Conservation (phyloP, 306 rosid genomes). For the Fragaria vesca region DNA sequence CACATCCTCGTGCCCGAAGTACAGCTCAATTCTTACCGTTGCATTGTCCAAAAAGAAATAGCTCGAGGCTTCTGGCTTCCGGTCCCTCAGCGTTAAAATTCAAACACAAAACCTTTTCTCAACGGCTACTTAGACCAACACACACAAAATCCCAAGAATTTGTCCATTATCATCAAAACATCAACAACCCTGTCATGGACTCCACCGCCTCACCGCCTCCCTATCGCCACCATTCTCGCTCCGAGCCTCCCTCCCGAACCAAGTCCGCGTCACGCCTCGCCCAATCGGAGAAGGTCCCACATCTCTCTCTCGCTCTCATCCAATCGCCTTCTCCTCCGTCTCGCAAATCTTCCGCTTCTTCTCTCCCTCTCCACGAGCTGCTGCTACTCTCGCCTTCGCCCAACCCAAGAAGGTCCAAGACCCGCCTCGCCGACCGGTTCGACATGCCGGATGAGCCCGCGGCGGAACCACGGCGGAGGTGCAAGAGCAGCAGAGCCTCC, state of each 20-base stretch:
- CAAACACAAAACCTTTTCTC: background rate
- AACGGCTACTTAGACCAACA: conserved; percentile 1
- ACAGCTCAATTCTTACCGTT: background rate
- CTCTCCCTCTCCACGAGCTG: conserved; percentile 53
- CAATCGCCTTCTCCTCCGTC: conserved; percentile 34
- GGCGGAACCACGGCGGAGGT: conserved; percentile 45
- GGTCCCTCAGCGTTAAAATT: background rate
- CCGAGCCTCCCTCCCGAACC: conserved; percentile 31
- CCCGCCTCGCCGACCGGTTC: conserved; percentile 52
- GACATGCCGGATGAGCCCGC: conserved; percentile 47
- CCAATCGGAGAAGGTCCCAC: conserved; percentile 30
- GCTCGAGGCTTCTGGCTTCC: too few relatives aligned
- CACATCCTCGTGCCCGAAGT: too few relatives aligned
- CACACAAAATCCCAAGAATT: background rate
- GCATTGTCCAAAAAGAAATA: background rate
- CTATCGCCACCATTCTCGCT: conserved; percentile 24
- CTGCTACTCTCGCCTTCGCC: conserved; percentile 66
- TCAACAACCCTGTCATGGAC: conserved; percentile 41
- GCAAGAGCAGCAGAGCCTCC: conserved; percentile 39
- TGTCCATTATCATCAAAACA: background rate
- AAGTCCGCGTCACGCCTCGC: conserved; percentile 43
- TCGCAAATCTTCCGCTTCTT: conserved; percentile 32
- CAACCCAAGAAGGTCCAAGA: conserved; percentile 47
- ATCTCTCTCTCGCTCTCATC: conserved; percentile 37
- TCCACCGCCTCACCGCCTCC: conserved; percentile 35